Evolutionary conservation across 805 yeast species (phyloP).

Genomic region (Yamadazyma sp.): DNA sequence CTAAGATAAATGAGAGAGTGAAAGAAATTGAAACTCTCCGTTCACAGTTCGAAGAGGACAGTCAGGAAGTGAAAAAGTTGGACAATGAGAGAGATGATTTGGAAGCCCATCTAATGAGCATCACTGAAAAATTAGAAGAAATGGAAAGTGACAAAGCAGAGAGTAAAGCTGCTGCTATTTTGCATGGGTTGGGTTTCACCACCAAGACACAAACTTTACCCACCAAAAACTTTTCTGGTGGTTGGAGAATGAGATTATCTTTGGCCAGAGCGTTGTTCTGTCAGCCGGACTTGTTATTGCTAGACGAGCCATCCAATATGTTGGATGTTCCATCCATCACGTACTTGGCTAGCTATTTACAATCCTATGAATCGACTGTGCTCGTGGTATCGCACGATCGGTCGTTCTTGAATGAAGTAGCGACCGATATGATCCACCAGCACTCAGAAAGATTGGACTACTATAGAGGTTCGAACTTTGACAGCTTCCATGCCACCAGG

Average conservation of each 20-base stretch:
- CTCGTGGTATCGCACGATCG: constrained; percentile 97
- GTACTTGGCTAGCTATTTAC: constrained; percentile 84
- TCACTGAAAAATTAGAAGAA: constrained; percentile 78
- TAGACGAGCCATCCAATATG: constrained; percentile 99
- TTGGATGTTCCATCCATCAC: constrained; percentile 99
- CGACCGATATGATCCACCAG: constrained; percentile 97
- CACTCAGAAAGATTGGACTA: constrained; percentile 96
- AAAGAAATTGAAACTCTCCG: constrained; percentile 70
- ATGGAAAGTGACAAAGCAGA: constrained; percentile 98
- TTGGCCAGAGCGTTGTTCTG: constrained; percentile 97
- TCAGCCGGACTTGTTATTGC: constrained; percentile 86
- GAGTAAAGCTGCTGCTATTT: constrained; percentile 90
- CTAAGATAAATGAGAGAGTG: constrained; percentile 69
- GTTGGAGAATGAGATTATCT: constrained; percentile 99
- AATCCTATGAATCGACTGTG: constrained; percentile 87
- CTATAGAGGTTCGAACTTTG: constrained; percentile 92
- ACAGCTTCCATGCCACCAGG: constrained; percentile 85
- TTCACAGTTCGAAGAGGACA: constrained; percentile 70
- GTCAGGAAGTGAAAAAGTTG: constrained; percentile 70
- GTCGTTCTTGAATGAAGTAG: constrained; percentile 94
- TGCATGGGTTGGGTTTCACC: constrained; percentile 92
- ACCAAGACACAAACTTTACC: constrained; percentile 78
- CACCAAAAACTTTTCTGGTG: constrained; percentile 95
- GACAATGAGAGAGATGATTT: constrained; percentile 91
- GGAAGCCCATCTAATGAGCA: constrained; percentile 72